These are phyloP conservation scores for Chaetothyriales sp. DNA, from an alignment of 2,329 filamentous ascomycete species.

Conservation along the genomic window DNA sequence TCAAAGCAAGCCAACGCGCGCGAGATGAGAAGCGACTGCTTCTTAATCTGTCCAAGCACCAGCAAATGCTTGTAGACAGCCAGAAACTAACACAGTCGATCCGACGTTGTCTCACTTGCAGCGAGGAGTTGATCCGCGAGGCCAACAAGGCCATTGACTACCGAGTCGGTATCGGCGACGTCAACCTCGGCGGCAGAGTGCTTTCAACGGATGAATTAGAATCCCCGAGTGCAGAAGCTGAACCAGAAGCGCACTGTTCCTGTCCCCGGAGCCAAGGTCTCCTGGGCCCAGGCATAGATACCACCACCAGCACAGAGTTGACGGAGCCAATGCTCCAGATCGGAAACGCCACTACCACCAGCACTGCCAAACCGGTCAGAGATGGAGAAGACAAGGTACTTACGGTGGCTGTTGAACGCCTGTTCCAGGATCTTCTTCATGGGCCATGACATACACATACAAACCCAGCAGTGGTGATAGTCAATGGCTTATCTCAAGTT, in stretches of 20 bases:
- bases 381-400: constrained; percentile 1
- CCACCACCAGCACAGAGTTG: neutral
- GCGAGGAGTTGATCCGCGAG: constrained; percentile 79
- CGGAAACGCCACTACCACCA: neutral
- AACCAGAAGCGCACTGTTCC: constrained; percentile 5
- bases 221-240: constrained; percentile 3
- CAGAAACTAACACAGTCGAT: constrained; percentile 94
- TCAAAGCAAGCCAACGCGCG: constrained; percentile 40
- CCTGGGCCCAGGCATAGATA: constrained; percentile 13
- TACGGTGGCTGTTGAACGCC: neutral
- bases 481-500: neutral
- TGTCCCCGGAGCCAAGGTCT: constrained; percentile 9
- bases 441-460: neutral
- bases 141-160: constrained; percentile 79
- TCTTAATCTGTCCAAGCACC: constrained; percentile 75
- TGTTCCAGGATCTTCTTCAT: neutral
- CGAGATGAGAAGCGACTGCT: constrained; percentile 72
- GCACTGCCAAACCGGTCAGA: neutral
- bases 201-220: constrained; percentile 52
- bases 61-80: constrained; percentile 73
- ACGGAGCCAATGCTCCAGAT: neutral
- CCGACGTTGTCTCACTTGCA: constrained; percentile 76
- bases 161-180: constrained; percentile 61
- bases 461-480: neutral
- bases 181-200: constrained; percentile 69